A percentile compares a stretch with the other conserved stretches of the same genome.
Evolutionary conservation across 2,329 filamentous ascomycete species (phyloP).

Genomic region (Fusarium goolgardi): DNA sequence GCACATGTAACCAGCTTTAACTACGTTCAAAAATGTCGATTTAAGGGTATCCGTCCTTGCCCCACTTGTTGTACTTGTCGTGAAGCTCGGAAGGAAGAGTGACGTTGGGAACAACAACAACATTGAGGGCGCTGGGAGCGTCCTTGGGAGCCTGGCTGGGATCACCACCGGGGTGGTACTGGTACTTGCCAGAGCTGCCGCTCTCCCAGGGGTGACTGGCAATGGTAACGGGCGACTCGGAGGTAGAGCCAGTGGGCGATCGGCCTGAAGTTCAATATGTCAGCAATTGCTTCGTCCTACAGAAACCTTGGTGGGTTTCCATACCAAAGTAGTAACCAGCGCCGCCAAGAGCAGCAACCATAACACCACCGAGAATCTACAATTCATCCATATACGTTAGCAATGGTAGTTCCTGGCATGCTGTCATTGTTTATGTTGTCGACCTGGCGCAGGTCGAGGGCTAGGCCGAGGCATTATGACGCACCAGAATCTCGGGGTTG

Average conservation of each 20-base stretch:
- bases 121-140: constrained; percentile 94
- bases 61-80: constrained; percentile 99
- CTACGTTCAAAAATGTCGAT: constrained; percentile 11
- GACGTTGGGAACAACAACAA: constrained; percentile 92
- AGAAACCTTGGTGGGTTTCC: constrained; percentile 26
- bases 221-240: constrained; percentile 81
- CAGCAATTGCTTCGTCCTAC: constrained; percentile 38
- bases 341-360: constrained; percentile 87
- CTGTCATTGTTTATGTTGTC: constrained; percentile 8
- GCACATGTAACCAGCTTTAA: constrained; percentile 27
- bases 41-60: constrained; percentile 90
- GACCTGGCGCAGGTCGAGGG: constrained; percentile 20
- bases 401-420: constrained; percentile 13
- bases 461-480: constrained; percentile 51
- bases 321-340: constrained; percentile 91
- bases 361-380: constrained; percentile 90
- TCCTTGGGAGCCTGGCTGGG: constrained; percentile 79
- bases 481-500: constrained; percentile 60
- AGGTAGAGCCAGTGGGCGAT: constrained; percentile 86
- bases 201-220: constrained; percentile 93
- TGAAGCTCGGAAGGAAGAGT: constrained; percentile 92
- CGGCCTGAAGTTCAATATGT: constrained; percentile 64
- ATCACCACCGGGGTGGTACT: constrained; percentile 89
- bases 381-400: constrained; percentile 34
- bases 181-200: constrained; percentile 73